Conservation (phyloP, 2,329 filamentous ascomycete genomes). For the Emergomyces pasteurianus region DNA sequence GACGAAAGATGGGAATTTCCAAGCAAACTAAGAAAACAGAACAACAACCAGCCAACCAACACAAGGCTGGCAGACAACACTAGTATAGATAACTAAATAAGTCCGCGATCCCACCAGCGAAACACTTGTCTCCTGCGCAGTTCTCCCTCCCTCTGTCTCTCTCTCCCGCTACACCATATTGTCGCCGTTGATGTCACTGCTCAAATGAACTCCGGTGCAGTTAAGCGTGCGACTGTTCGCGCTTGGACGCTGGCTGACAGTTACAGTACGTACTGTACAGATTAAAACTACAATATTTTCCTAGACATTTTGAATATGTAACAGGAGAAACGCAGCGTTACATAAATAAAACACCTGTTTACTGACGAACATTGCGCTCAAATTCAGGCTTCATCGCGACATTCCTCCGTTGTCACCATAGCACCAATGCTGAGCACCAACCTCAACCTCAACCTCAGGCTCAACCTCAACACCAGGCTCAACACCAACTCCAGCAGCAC, state of each 20-base stretch:
- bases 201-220: constrained; percentile 29
- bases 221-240: constrained; percentile 29
- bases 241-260: constrained; percentile 27
- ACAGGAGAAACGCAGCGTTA: neutral
- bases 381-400: constrained; percentile 24
- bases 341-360: neutral
- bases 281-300: neutral
- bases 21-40: neutral
- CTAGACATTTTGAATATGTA: neutral
- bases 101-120: neutral
- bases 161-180: neutral
- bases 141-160: neutral
- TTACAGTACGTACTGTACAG: constrained; percentile 30
- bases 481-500: constrained; percentile 9
- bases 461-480: neutral
- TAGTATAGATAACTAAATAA: neutral
- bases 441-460: constrained; percentile 3
- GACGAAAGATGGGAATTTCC: too few relatives aligned
- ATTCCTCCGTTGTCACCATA: constrained; percentile 20
- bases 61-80: neutral
- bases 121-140: neutral
- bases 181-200: constrained; percentile 14
- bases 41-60: neutral
- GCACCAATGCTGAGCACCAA: constrained; percentile 7
- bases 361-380: neutral